A percentile compares a stretch with the other conserved stretches of the same genome.
Evolutionary conservation across 1,139 yeast genomes (phyloP).

Genomic region (Blastobotrys apis): DNA sequence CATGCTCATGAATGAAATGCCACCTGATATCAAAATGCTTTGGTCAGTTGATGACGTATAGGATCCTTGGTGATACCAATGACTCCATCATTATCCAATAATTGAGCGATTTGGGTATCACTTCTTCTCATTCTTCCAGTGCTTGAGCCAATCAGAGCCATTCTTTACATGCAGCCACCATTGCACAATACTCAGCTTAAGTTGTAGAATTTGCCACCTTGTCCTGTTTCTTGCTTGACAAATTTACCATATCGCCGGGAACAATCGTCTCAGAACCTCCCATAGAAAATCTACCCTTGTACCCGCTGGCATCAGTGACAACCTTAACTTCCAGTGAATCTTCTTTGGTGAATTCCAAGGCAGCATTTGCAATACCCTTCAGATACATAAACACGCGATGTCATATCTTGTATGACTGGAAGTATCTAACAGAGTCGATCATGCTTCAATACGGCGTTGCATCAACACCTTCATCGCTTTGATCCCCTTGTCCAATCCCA

Average conservation of each 20-base stretch:
- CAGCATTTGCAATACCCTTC: background rate
- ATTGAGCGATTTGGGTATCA: background rate
- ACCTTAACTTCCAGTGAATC: background rate
- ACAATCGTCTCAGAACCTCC: background rate
- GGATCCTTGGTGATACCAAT: background rate
- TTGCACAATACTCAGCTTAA: background rate
- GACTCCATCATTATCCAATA: background rate
- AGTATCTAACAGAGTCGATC: background rate
- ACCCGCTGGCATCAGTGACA: slow-evolving; percentile 2
- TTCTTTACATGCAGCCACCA: background rate
- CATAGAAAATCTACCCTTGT: background rate
- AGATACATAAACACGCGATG: background rate
- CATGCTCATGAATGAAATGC: background rate
- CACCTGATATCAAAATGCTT: background rate
- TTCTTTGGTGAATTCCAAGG: background rate
- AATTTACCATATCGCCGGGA: background rate
- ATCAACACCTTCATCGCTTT: too few species aligned
- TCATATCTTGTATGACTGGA: background rate
- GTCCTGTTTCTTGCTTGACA: slow-evolving; percentile 3
- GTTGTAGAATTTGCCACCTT: background rate
- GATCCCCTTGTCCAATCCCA: too few species aligned
- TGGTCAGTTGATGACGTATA: background rate
- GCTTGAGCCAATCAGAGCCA: background rate
- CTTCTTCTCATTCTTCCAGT: background rate
- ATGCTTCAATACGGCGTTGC: background rate